These are phyloP conservation scores for Phytophthora rubi DNA, from an alignment of 352 stramenopile species.

Conservation along the genomic window DNA sequence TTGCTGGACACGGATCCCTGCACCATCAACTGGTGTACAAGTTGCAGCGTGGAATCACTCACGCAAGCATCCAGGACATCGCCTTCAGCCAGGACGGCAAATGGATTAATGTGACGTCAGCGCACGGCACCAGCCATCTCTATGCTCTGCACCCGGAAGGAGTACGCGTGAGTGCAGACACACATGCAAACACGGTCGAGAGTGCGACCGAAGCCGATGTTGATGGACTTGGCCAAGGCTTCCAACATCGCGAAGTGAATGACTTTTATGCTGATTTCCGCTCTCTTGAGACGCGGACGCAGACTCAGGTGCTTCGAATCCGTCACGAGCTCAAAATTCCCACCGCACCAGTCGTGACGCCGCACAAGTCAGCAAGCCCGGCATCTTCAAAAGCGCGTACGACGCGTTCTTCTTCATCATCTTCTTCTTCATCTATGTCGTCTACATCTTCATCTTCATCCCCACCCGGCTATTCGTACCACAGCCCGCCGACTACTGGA, in stretches of 20 bases:
- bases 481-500: slow-evolving; percentile 28
- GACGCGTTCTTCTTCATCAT: slow-evolving; percentile 41
- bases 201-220: slow-evolving; percentile 25
- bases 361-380: slow-evolving; percentile 21
- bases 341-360: slow-evolving; percentile 15
- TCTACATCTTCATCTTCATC: slow-evolving; percentile 48
- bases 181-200: slow-evolving; percentile 58
- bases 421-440: slow-evolving; percentile 47
- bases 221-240: slow-evolving; percentile 26
- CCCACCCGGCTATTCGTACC: slow-evolving; percentile 23
- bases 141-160: slow-evolving; percentile 84
- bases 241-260: slow-evolving; percentile 54
- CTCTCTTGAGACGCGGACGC: slow-evolving; percentile 63
- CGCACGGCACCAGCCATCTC: slow-evolving; percentile 86
- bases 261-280: slow-evolving; percentile 81
- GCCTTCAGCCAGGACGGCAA: slow-evolving; percentile 85
- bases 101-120: slow-evolving; percentile 88
- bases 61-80: slow-evolving; percentile 85
- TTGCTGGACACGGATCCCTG: slow-evolving; percentile 25
- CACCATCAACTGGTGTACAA: slow-evolving; percentile 81
- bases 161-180: slow-evolving; percentile 68
- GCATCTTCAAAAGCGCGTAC: slow-evolving; percentile 33
- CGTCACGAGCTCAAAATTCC: slow-evolving; percentile 60
- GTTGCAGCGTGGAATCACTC: slow-evolving; percentile 87
- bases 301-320: slow-evolving; percentile 78